A percentile compares a stretch with the other conserved stretches of the same genome.
Conservation (phyloP, 2,329 filamentous ascomycete genomes). For the Fusarium verrucosum region DNA sequence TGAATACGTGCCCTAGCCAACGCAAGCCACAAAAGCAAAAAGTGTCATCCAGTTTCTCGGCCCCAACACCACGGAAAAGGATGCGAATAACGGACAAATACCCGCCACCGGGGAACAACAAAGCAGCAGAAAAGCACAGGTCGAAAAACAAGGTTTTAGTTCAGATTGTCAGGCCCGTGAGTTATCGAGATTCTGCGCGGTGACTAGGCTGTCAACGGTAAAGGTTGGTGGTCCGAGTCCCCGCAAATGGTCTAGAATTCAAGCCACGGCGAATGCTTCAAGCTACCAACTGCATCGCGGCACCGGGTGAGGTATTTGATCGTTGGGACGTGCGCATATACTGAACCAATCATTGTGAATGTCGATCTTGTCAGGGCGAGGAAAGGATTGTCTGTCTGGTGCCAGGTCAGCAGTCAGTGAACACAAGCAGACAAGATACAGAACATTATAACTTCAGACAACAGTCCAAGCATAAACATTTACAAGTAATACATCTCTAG, state of each 20-base stretch:
- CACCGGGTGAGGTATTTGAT: not conserved
- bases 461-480: too few relatives aligned
- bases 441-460: too few relatives aligned
- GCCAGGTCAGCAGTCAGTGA: too few relatives aligned
- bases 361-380: not conserved
- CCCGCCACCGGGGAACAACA: not conserved
- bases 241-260: conserved; percentile 35
- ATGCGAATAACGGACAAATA: not conserved
- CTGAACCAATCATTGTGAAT: not conserved
- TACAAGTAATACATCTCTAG: too few relatives aligned
- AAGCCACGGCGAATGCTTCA: conserved; percentile 13
- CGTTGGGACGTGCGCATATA: not conserved
- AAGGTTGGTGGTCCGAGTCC: not conserved
- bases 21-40: not conserved
- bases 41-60: too few relatives aligned
- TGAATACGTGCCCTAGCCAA: not conserved
- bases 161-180: not conserved
- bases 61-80: not conserved
- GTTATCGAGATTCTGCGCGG: conserved; percentile 4
- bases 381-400: too few relatives aligned
- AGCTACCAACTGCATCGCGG: conserved; percentile 2
- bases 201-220: not conserved
- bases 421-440: too few relatives aligned
- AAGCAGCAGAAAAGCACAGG: too few relatives aligned
- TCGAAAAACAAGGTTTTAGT: not conserved